phyloP scores from a whole-genome alignment of 352 stramenopile species.

The Labyrinthula sp. region DNA sequence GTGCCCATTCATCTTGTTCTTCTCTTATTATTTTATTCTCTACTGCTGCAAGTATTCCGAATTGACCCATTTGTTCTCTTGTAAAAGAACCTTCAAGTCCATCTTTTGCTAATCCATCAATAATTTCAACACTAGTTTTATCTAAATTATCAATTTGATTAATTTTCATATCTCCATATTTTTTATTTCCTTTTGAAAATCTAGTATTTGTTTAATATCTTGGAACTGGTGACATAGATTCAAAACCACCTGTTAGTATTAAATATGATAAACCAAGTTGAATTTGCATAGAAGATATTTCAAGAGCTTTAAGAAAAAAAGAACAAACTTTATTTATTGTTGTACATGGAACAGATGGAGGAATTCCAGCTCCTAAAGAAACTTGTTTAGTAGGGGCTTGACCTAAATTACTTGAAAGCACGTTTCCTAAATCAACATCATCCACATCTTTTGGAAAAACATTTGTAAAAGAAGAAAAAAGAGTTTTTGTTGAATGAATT shows the following conservation, averaged over 20 bases:
- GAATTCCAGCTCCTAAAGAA: conserved; percentile 48
- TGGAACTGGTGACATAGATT: conserved; percentile 83
- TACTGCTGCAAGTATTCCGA: conserved; percentile 71
- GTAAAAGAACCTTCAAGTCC: conserved; percentile 91
- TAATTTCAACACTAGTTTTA: too few relatives aligned
- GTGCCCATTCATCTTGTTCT: conserved; percentile 81
- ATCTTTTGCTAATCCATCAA: conserved; percentile 78
- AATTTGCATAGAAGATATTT: conserved; percentile 63
- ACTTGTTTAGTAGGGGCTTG: conserved; percentile 84
- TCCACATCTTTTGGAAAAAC: conserved; percentile 62
- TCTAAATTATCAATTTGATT: too few relatives aligned
- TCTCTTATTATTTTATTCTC: conserved; percentile 67
- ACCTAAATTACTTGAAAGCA: conserved; percentile 78
- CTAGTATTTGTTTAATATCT: too few relatives aligned
- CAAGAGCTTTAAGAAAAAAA: conserved; percentile 69
- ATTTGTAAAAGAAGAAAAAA: too few relatives aligned
- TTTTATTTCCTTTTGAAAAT: conserved; percentile 65
- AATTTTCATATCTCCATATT: conserved; percentile 63
- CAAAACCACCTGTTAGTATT: conserved; percentile 32
- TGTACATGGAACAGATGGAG: conserved; percentile 71
- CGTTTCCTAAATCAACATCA: conserved; percentile 89
- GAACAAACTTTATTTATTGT: conserved; percentile 98
- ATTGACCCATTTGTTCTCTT: conserved; percentile 85
- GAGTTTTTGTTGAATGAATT: too few relatives aligned
- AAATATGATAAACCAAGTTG: conserved; percentile 43